Conservation (phyloP, 176 grass and related monocot species). For the Musa acuminata region DNA sequence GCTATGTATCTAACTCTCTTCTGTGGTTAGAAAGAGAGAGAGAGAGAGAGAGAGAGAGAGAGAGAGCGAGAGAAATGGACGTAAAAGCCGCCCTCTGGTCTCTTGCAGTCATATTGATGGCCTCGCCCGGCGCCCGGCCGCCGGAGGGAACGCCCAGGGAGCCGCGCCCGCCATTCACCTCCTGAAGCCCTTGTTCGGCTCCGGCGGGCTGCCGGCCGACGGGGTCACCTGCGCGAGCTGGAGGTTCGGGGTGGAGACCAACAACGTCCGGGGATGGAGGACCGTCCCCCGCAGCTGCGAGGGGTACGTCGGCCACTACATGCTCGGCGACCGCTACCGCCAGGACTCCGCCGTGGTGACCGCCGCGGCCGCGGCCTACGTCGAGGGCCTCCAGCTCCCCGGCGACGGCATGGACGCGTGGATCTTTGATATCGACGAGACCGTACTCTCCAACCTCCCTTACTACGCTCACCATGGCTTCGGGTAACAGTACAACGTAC, state of each 20-base stretch:
- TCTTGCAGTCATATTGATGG: background rate
- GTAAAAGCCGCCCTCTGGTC: background rate
- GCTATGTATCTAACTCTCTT: background rate
- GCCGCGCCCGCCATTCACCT: background rate
- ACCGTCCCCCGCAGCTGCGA: slow-evolving; percentile 12
- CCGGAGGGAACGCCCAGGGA: background rate
- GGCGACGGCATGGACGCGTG: slow-evolving; percentile 21
- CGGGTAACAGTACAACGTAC: background rate
- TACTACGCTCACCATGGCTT: slow-evolving; percentile 1
- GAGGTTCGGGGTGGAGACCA: slow-evolving; percentile 15
- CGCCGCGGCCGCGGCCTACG: slow-evolving; percentile 1
- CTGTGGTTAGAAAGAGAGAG: background rate
- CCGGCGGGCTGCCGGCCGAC: background rate
- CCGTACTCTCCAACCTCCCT: slow-evolving; percentile 13
- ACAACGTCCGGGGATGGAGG: slow-evolving; percentile 6
- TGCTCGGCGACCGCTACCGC: slow-evolving; percentile 9
- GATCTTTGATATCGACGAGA: slow-evolving; percentile 27
- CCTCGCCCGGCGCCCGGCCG: no score
- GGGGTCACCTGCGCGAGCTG: slow-evolving; percentile 8
- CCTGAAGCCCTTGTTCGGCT: background rate
- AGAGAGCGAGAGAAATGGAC: background rate
- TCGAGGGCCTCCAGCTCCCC: background rate
- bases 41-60: no score
- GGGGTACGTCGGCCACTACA: slow-evolving; percentile 9
- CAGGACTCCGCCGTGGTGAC: slow-evolving; percentile 1